Base-by-base conservation (phyloP, 768 basidiomycete genomes). In the Lactifluus pinguis region DNA sequence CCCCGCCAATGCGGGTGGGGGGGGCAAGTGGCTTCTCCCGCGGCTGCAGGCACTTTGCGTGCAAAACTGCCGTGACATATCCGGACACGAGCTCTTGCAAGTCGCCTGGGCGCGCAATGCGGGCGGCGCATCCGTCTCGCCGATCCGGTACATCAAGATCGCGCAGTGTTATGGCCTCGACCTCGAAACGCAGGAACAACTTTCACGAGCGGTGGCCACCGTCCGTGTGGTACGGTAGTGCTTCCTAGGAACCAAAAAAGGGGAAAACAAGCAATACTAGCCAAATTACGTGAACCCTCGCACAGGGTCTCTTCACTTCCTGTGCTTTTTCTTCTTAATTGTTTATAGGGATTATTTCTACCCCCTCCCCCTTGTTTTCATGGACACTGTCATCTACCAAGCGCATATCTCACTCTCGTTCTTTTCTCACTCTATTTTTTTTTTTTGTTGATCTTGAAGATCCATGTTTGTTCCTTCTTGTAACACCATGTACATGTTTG, bases 11-110 rank as follows among this genome's bases (percentile, higher is more conserved):
- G 38, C 39, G 19, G 32, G 39, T 3, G 67, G 67, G 19, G 32
- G 39, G 3, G 67, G 67, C 13, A 48, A 52, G 39, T 71, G 71
- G 71, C 59, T 71, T 1, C 65, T 72, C 25, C 71, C 71, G 30
- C 60, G 63, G 36, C 55, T 72, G 34, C 63, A 70, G 49, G 72
- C 70, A 5, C 63, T 72, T 11, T 68, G 67, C 49, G 47, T 73
- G 13, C 68, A 70, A 50, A 63, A 64, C 36, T 73, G 71, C 49
- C 54, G 67, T 5, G 71, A 70, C 57, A 58, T 73, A 17, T 66
- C 68, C 3, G 72, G 71, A 10, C 69, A 72, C 57, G 72, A 72
- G 57, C 54, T 72, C 38, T 60, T 71, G 4, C 65, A 66, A 15
- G 66, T 70, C 34, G 70, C 66, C 5, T 52, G 45, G 38, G 66